Percentiles rank a stretch among this genome's conserved stretches.
These are phyloP conservation scores for Gentiana straminea DNA, from an alignment of 257 asterid species.

Conservation along the genomic window DNA sequence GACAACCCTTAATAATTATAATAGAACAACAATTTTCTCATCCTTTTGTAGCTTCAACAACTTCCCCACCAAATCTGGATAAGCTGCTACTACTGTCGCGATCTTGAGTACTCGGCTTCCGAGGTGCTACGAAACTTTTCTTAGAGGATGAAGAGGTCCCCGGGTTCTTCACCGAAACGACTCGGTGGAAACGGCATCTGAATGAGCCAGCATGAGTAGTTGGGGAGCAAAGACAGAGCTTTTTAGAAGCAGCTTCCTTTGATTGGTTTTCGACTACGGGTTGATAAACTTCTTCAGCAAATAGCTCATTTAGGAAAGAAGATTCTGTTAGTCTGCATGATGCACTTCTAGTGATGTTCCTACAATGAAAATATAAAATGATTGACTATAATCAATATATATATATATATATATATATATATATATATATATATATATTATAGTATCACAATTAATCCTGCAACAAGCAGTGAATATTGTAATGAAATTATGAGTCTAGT, in stretches of 20 bases:
- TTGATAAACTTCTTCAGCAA: neutral
- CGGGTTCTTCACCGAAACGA: neutral
- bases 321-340: neutral
- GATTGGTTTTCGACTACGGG: neutral
- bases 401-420: too few species aligned
- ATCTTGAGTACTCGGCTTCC: neutral
- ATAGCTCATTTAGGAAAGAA: too few species aligned
- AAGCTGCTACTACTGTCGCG: neutral
- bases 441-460: neutral
- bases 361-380: neutral
- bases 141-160: too few species aligned
- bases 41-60: neutral
- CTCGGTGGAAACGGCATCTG: slow-evolving; percentile 6
- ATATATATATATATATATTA: neutral
- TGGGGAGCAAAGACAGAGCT: neutral
- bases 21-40: too few species aligned
- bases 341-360: neutral
- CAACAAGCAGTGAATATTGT: too few species aligned
- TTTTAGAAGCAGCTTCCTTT: neutral
- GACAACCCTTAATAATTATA: too few species aligned
- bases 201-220: slow-evolving; percentile 7
- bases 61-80: neutral
- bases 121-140: too few species aligned
- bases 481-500: too few species aligned
- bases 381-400: too few species aligned